phyloP scores from a whole-genome alignment of 1,139 yeast genomes.

The Geotrichum australiense region DNA sequence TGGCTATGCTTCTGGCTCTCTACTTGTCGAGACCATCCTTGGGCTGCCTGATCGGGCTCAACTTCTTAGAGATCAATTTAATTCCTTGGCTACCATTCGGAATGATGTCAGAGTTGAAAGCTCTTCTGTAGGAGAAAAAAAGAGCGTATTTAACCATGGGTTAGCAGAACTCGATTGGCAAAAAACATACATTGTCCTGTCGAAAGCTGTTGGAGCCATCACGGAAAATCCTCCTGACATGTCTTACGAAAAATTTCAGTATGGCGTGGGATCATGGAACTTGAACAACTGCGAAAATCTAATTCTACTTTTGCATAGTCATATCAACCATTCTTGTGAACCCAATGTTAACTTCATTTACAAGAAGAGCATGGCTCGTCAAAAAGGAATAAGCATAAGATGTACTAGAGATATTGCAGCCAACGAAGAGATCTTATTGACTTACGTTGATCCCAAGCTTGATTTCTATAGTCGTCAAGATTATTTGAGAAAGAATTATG shows the following conservation, averaged over 20 bases:
- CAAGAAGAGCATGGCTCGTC: conserved; percentile 1
- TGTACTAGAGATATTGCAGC: conserved; percentile 53
- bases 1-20: background rate
- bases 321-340: conserved; percentile 68
- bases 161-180: background rate
- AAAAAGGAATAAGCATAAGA: conserved; percentile 32
- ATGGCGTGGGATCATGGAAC: background rate
- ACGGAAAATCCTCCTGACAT: background rate
- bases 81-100: background rate
- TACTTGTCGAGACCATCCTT: background rate
- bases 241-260: background rate
- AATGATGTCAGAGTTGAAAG: background rate
- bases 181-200: background rate
- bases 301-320: conserved; percentile 28
- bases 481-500: conserved; percentile 69
- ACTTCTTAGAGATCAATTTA: background rate
- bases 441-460: conserved; percentile 64
- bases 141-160: background rate
- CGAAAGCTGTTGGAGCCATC: background rate
- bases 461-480: conserved; percentile 59
- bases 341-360: conserved; percentile 59
- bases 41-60: no score
- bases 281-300: conserved; percentile 25
- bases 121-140: background rate
- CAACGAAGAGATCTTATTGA: conserved; percentile 63